phyloP scores from a whole-genome alignment of 179 eudicot genomes.

The Silene noctiflora region DNA sequence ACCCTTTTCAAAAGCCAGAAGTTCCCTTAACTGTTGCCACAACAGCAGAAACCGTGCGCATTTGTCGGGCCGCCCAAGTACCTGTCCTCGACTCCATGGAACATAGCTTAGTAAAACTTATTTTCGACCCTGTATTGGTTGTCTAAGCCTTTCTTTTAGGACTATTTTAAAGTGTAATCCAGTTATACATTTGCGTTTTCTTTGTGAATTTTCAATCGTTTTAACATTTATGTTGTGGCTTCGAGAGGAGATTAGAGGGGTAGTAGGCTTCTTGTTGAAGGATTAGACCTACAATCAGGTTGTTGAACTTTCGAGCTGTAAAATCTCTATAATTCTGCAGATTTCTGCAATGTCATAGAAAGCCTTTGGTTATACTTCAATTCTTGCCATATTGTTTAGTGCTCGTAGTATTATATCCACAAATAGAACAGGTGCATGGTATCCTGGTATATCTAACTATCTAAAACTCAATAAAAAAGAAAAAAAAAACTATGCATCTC shows the following conservation, averaged over 20 bases:
- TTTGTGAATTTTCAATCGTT: neutral
- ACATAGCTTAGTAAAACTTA: too few relatives aligned
- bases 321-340: neutral
- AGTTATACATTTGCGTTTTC: neutral
- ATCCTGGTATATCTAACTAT: too few relatives aligned
- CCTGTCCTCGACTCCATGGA: too few relatives aligned
- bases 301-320: neutral
- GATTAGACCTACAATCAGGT: neutral
- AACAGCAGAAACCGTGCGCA: too few relatives aligned
- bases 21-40: too few relatives aligned
- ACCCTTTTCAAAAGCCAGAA: too few relatives aligned
- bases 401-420: neutral
- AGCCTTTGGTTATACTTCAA: constrained; percentile 1
- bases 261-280: neutral
- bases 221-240: neutral
- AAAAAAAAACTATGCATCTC: too few relatives aligned
- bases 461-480: too few relatives aligned
- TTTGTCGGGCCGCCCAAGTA: too few relatives aligned
- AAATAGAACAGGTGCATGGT: too few relatives aligned
- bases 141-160: neutral
- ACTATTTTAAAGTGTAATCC: neutral
- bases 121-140: neutral
- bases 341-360: neutral
- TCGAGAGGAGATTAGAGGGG: neutral
- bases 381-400: neutral